Evolutionary conservation across 225 moss, liverwort and hornwort genomes (phyloP).

Genomic region (Polytrichum commune): DNA sequence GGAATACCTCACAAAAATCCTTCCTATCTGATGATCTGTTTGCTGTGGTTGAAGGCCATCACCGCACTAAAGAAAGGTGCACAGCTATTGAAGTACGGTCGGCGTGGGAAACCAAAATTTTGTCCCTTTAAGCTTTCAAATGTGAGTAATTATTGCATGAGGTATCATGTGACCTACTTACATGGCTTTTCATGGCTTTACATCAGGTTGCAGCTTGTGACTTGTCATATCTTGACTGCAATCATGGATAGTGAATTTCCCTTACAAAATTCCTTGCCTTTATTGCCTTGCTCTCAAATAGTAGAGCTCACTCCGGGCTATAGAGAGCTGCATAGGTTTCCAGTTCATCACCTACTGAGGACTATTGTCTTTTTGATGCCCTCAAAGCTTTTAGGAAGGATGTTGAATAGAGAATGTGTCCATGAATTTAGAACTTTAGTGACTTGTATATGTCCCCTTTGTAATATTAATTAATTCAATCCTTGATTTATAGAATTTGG

Average conservation of each 20-base stretch:
- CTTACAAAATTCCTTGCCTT: background rate
- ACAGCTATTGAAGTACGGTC: constrained; percentile 65
- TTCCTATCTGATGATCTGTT: constrained; percentile 11
- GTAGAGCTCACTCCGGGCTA: too few relatives aligned
- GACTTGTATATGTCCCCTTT: too few relatives aligned
- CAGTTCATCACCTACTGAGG: too few relatives aligned
- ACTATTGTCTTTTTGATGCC: too few relatives aligned
- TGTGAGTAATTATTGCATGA: constrained; percentile 22
- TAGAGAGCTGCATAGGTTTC: too few relatives aligned
- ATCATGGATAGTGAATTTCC: background rate
- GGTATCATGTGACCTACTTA: background rate
- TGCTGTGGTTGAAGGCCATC: constrained; percentile 42
- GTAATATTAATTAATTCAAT: too few relatives aligned
- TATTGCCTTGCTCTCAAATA: background rate
- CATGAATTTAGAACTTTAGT: too few relatives aligned
- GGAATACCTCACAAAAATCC: too few relatives aligned
- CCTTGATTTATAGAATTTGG: background rate
- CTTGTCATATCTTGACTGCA: too few relatives aligned
- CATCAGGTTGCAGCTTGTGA: too few relatives aligned
- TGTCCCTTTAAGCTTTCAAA: constrained; percentile 57
- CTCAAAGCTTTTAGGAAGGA: too few relatives aligned
- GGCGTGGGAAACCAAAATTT: constrained; percentile 63
- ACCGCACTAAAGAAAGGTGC: constrained; percentile 65
- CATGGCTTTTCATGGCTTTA: background rate
- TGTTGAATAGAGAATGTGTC: too few relatives aligned